Evolutionary conservation across 495 filamentous ascomycete genomes (phyloP).

Genomic region (Tuber aestivum): DNA sequence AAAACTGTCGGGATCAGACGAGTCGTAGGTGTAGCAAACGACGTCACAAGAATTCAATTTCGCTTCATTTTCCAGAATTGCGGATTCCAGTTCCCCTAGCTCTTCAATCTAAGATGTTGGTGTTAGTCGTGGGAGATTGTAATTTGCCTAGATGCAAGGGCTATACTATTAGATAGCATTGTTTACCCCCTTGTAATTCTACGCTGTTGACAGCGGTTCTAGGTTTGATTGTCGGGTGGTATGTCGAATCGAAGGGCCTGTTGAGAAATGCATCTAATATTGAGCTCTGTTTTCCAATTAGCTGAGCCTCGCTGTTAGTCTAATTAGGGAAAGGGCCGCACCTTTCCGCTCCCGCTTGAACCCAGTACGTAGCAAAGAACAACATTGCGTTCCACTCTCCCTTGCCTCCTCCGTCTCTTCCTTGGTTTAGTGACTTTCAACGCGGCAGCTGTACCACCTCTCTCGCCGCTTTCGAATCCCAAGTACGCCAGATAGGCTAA

Average conservation of each 20-base stretch:
- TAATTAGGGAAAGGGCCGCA: constrained; percentile 44
- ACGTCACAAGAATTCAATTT: constrained; percentile 93
- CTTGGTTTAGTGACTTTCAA: constrained; percentile 87
- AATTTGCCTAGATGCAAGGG: constrained; percentile 5
- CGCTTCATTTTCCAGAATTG: constrained; percentile 82
- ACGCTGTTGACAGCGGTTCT: constrained; percentile 92
- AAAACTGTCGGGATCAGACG: constrained; percentile 90
- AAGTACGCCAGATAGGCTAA: constrained; percentile 92
- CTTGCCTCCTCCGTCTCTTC: constrained; percentile 70
- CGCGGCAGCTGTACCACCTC: constrained; percentile 68
- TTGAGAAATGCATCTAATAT: constrained; percentile 87
- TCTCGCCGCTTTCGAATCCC: constrained; percentile 61
- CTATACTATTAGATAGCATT: constrained; percentile 77
- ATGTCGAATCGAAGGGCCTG: constrained; percentile 75
- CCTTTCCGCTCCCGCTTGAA: constrained; percentile 70
- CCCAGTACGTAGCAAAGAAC: constrained; percentile 92
- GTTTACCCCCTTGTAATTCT: constrained; percentile 89
- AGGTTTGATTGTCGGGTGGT: constrained; percentile 90
- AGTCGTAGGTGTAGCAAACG: constrained; percentile 93
- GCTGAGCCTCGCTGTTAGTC: not conserved
- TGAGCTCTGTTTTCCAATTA: constrained; percentile 44
- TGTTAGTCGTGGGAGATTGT: constrained; percentile 8
- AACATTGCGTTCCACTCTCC: constrained; percentile 88
- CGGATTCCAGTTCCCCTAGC: constrained; percentile 88
- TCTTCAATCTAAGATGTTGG: constrained; percentile 60